Evolutionary conservation across 768 basidiomycete genomes (phyloP), one percentile per base, ranked within the genome.

Genomic region (Trametes punicea): DNA sequence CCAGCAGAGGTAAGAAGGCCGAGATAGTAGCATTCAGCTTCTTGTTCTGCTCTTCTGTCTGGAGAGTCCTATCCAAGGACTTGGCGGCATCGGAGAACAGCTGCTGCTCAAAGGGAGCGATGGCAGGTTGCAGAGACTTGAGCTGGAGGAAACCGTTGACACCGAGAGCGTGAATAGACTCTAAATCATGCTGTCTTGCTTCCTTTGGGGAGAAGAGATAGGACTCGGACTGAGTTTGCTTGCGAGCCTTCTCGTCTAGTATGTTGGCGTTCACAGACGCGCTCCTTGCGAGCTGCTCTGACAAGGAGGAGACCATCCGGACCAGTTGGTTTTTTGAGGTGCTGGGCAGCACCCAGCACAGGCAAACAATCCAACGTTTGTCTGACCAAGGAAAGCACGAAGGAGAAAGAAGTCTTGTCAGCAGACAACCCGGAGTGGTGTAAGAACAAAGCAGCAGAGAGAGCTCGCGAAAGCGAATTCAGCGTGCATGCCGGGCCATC

Each of bases 201-300:
- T 90, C 88, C 56, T 80, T 79, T 36, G 87, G 83, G 13, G 88
- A 83, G 70, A 96, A 97, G 31, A 99, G 81, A 74, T 98, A 98
- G 0, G 93, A 95, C 67, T 87, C 83, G 0, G 81, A 71, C 15
- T 50, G 45, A 30, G 73, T 75, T 70, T 79, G 88, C 70, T 82
- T 81, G 61, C 80, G 81, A 41, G 82, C 75, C 47, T 81, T 74
- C 65, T 87, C 82, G 64, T 83, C 76, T 7, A 95, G 79, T 31
- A 93, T 76, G 25, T 81, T 71, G 30, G 86, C 75, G 71, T 97
- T 96, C 27, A 93, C 75, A 6, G 93, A 95, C 8, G 84, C 81
- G 59, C 83, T 81, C 63, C 86, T 79, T 15, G 88, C 85, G 13
- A 98, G 80, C 69, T 98, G 94, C 8, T 75, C 73, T 16, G 93